A percentile compares a stretch with the other conserved stretches of the same genome.
Evolutionary conservation across 2,329 filamentous ascomycete species (phyloP).

Genomic region (Sclerotinia trifoliorum): DNA sequence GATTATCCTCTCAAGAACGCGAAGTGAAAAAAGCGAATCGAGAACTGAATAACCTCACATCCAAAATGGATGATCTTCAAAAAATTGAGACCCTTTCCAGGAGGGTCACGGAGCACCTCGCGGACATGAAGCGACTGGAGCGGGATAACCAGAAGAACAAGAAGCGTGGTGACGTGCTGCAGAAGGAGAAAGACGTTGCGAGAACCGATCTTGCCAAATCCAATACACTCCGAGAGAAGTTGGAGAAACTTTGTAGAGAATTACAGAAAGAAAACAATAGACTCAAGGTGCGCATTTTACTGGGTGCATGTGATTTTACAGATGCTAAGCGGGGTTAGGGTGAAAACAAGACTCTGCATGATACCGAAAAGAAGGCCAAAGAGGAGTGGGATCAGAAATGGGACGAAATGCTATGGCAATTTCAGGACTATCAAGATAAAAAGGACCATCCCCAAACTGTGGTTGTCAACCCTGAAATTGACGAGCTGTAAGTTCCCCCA

Average conservation of each 20-base stretch:
- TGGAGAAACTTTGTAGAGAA: constrained; percentile 94
- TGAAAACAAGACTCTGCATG: constrained; percentile 89
- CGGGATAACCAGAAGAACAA: constrained; percentile 94
- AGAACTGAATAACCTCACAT: constrained; percentile 83
- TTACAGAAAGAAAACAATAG: constrained; percentile 97
- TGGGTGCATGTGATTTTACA: constrained; percentile 16
- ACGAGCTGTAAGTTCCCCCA: constrained; percentile 66
- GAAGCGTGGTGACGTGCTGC: constrained; percentile 87
- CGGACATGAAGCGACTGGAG: constrained; percentile 94
- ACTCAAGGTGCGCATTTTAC: constrained; percentile 67
- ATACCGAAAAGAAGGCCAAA: constrained; percentile 79
- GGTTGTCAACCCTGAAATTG: constrained; percentile 80
- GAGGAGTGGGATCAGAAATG: constrained; percentile 83
- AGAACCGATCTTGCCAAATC: constrained; percentile 88
- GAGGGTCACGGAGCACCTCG: constrained; percentile 85
- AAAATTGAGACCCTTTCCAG: constrained; percentile 89
- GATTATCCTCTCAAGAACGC: constrained; percentile 61
- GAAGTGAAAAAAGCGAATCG: constrained; percentile 93
- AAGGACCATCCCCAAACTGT: constrained; percentile 80
- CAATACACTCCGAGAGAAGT: constrained; percentile 86
- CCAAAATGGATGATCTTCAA: constrained; percentile 87
- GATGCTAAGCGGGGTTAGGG: constrained; percentile 52
- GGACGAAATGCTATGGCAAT: constrained; percentile 74
- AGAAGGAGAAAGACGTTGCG: constrained; percentile 93
- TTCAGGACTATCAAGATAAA: constrained; percentile 84